These are phyloP conservation scores for Debaryomyces robertsiae DNA, from an alignment of 1,139 yeast genomes.

Conservation along the genomic window DNA sequence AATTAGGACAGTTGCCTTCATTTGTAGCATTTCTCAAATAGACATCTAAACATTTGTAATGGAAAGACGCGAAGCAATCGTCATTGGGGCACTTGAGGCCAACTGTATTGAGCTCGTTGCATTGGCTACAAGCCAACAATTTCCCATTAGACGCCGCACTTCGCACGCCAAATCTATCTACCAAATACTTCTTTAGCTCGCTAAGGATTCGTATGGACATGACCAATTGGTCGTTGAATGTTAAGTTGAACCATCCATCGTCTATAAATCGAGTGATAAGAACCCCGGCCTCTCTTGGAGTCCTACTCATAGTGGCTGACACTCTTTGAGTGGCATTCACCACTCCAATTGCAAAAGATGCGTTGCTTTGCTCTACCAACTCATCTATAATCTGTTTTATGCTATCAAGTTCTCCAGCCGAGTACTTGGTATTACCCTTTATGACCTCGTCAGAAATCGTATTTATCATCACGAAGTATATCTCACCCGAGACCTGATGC, in stretches of 20 bases:
- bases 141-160: constrained; percentile 38
- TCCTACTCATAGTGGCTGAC: constrained; percentile 25
- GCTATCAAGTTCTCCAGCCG: constrained; percentile 51
- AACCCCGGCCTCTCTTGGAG: constrained; percentile 34
- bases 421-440: constrained; percentile 42
- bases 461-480: constrained; percentile 46
- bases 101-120: constrained; percentile 57
- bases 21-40: constrained; percentile 22
- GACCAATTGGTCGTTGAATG: constrained; percentile 31
- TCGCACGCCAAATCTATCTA: constrained; percentile 45
- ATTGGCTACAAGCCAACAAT: constrained; percentile 51
- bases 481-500: constrained; percentile 38
- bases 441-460: constrained; percentile 42
- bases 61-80: constrained; percentile 46
- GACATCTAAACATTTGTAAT: constrained; percentile 50
- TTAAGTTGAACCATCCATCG: constrained; percentile 54
- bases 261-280: constrained; percentile 45
- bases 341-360: constrained; percentile 30
- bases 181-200: constrained; percentile 50
- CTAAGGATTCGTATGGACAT: constrained; percentile 46
- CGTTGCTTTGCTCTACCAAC: constrained; percentile 34
- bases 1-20: constrained; percentile 8
- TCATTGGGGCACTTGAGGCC: constrained; percentile 46
- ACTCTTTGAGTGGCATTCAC: constrained; percentile 33
- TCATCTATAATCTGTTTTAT: constrained; percentile 52